Base-by-base conservation (phyloP, 2,329 filamentous ascomycete species). In the Cercospora canescens region DNA sequence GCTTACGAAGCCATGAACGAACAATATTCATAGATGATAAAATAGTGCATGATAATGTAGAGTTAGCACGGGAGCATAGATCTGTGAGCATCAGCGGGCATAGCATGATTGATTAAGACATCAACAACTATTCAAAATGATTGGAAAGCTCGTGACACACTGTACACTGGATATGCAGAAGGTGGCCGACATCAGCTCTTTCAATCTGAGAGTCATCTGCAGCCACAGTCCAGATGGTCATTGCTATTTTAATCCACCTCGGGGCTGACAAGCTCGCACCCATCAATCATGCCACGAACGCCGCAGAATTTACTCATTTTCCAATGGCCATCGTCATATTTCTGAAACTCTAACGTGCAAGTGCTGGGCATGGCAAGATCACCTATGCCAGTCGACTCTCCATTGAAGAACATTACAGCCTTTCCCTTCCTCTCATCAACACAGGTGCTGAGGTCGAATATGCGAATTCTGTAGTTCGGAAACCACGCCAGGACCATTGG, bases 1-100 rank as follows among this genome's bases (percentile, higher is more conserved):
- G 67, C 54, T 72, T 45, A 64, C 63, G 54, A 72, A 71, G 65
- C 71, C 70, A 52, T 72, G 28, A 66, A 61, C 12, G 18, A 66
- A 61, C 12, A 14, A 48, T 30, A 50, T 16, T 7, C 4, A 32
- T 55, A 55, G 28, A 55, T 32, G 28, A 41, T n/a, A 34, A 4
- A 50, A 50, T 60, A 61, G 39, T 52, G n/a, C 28, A 21, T 48
- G 12, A 30, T 60, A 35, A 50, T 52, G 57, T 60, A 45, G 26
- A 7, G 39, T 32, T 21, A 45, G 26, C 14, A 60, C 34, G 12
- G 24, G 32, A 18, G 28, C 52, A 55, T 32, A 55, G 52, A 55
- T 55, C 9, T 12, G 11, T 24, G 45, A 9, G 45, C 45, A 50
- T 50, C n/a, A 50, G 45, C 45, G 21, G 14, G 45, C 45, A 50